Evolutionary conservation across 1,284 basidiomycete genomes (phyloP), one percentile per base, ranked within the genome.

Genomic region (Puccinia novopanici): DNA sequence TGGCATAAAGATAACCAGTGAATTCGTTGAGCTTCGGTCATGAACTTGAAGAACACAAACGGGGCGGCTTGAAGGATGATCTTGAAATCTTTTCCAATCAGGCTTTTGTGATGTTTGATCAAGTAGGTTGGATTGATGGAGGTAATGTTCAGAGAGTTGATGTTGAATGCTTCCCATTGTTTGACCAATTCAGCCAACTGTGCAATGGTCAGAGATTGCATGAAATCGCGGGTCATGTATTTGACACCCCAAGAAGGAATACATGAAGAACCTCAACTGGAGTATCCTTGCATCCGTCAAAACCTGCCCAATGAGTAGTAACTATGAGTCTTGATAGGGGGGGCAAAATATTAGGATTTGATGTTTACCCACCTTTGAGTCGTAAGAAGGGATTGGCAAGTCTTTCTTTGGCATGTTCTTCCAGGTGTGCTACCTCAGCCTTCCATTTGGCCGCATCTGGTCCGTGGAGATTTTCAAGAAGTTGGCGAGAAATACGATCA

Each of bases 71-170:
- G 65, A 3, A 84, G 83, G 37, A 88, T 85, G 0, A 76, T 83
- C 3, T 85, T 83, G 74, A 87, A 87, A 80, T 87, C 86, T 1
- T 84, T 81, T 0, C 87, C 87, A 13, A 84, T 84, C 0, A 87
- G 81, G 0, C 86, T 87, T 5, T 84, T 83, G 0, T 84, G 83
- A 81, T 86, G 86, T 10, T 84, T 77, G 0, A 87, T 85, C 0
- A 86, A 81, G 19, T 85, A 86, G 0, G 82, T 61, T 0, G 86
- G 85, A 2, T 57, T 34, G 0, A 84, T 78, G 0, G 68, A 59
- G 2, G 84, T 83, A 0, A 84, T 82, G 12, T 82, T 84, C 0
- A 86, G 83, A 15, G n/a, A 19, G 6, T 57, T 17, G 9, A 30
- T 3, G 87, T 85, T 22, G 70, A 50, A 72, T 86, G 84, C 0